Percentiles rank a stretch among this genome's conserved stretches.
Conservation (phyloP, 768 basidiomycete genomes). For the Xerocomus potaroensis region DNA sequence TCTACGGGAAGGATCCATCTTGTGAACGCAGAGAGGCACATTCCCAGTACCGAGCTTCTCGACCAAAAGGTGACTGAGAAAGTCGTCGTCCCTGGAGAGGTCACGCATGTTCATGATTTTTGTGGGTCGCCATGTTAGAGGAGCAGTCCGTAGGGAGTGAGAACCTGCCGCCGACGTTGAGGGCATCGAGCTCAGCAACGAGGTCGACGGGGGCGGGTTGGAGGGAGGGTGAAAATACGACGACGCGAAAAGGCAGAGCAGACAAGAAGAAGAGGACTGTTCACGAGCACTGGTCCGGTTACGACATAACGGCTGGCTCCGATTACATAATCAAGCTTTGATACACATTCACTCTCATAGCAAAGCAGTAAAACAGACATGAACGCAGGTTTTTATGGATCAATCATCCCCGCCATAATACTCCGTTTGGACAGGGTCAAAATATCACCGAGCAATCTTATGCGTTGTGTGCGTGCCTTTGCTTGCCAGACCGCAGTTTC, state of each 20-base stretch:
- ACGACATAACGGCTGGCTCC: slow-evolving; percentile 22
- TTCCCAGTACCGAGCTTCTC: slow-evolving; percentile 81
- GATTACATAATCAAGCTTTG: slow-evolving; percentile 21
- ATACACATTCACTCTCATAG: no score
- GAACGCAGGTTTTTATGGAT: slow-evolving; percentile 3
- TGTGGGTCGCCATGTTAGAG: slow-evolving; percentile 68
- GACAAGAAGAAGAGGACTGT: slow-evolving; percentile 24
- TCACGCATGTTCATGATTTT: slow-evolving; percentile 91
- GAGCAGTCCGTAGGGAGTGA: slow-evolving; percentile 19
- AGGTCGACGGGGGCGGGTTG: slow-evolving; percentile 22
- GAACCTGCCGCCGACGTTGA: slow-evolving; percentile 25
- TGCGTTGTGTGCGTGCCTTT: slow-evolving; percentile 77
- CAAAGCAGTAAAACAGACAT: no score
- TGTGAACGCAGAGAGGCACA: slow-evolving; percentile 83
- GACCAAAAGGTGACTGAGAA: slow-evolving; percentile 83
- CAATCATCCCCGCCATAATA: neutral
- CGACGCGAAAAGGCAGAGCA: slow-evolving; percentile 31
- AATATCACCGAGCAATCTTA: slow-evolving; percentile 16
- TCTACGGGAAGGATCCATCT: slow-evolving; percentile 77
- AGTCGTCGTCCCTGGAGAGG: slow-evolving; percentile 88
- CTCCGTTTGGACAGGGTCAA: neutral
- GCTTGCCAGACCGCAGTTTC: slow-evolving; percentile 90
- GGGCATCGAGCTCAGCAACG: slow-evolving; percentile 31
- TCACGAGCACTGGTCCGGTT: slow-evolving; percentile 30
- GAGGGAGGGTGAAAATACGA: slow-evolving; percentile 14